Evolutionary conservation across 108 stramenopile species (phyloP).

Genomic region (Aurantiochytrium sp.): DNA sequence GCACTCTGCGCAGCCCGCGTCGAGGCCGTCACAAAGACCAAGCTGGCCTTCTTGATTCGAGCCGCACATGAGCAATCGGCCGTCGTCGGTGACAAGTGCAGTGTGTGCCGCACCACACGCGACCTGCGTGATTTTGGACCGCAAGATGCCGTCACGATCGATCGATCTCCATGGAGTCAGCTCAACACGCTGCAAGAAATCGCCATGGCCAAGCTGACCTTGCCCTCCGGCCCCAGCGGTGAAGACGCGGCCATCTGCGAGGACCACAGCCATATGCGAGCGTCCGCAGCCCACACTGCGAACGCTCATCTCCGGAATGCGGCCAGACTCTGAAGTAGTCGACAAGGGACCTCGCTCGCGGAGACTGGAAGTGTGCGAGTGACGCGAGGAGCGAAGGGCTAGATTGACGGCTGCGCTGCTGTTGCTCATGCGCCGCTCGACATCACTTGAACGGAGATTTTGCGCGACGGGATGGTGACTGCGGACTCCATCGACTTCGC

Average conservation of each 20-base stretch:
- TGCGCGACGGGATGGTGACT: neutral
- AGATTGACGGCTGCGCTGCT: neutral
- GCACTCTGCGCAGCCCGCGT: neutral
- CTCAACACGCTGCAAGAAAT: neutral
- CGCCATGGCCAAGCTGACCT: neutral
- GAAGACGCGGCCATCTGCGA: neutral
- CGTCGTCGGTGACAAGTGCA: constrained; percentile 1
- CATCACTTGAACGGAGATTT: neutral
- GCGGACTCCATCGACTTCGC: neutral
- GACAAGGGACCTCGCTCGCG: neutral
- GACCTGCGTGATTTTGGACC: constrained; percentile 10
- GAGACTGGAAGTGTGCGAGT: neutral
- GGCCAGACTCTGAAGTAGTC: too few species aligned
- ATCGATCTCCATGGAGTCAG: neutral
- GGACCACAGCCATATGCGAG: neutral
- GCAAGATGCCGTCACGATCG: neutral
- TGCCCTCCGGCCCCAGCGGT: neutral
- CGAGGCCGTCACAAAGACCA: neutral
- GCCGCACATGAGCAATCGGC: constrained; percentile 6
- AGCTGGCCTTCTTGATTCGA: neutral
- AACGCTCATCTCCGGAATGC: neutral
- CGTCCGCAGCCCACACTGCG: neutral
- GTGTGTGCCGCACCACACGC: neutral
- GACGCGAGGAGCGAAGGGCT: neutral
- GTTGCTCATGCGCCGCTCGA: too few species aligned